Base-by-base conservation (phyloP, 495 filamentous ascomycete species). In the Neurospora sp. region DNA sequence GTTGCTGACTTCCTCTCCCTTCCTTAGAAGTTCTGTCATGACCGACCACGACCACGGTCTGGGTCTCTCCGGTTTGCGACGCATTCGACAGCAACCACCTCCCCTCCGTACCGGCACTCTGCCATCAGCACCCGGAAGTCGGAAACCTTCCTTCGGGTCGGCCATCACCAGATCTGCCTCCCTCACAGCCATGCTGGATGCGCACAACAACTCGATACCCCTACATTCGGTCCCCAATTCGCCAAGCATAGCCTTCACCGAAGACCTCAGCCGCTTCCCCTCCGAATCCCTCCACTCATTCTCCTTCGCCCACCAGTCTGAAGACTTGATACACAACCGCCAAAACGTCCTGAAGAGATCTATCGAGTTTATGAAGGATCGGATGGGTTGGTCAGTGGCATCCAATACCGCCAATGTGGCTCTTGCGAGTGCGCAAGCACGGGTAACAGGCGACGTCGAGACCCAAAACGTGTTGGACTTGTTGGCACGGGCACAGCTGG, bases 251-350 rank as follows among this genome's bases (percentile, higher is more conserved):
- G 23, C 23, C 54, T 92, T 94, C 74, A 85, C 91, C 77, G 96
- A 98, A 86, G 96, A 98, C 77, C 88, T 99, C 39, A 89, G 90
- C 66, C 89, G 94, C 62, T 99, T 98, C 79, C 95, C 96, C 2
- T 92, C 92, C 77, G 96, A 99, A 81, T 99, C 96, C 1, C 82
- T 99, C 73, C 96, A 99, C 80, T 98, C 96, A 0, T 99, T 99
- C 83, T 98, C 96, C 39, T 99, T 99, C 81, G 93, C 96, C 4
- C 93, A 97, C 73, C 95, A 97, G 81, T 94, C 94, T 6, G 95
- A 97, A 78, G 94, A 98, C 77, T 85, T 92, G 62, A 87, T 98
- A 38, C 92, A 97, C 78, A 97, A 85, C 78, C 89, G 96, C 69
- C 96, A 98, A 79, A 98, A 94, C 83, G 91, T 97, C 23, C 79